Evolutionary conservation across 1,139 yeast species (phyloP).

Genomic region (Tardiomyces depauwii): DNA sequence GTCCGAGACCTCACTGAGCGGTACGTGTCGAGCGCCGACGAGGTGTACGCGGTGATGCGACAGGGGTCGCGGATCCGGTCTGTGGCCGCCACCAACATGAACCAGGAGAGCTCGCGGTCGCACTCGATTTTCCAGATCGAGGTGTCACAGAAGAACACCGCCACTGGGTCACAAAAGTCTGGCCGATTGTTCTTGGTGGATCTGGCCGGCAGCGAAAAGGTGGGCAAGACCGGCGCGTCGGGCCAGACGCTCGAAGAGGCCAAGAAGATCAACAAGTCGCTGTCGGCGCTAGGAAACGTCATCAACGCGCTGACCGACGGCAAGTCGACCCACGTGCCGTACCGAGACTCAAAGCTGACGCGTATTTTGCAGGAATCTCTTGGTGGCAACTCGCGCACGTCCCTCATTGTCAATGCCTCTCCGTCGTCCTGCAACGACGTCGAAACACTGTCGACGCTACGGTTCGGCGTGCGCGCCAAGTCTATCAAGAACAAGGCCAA

Average conservation of each 20-base stretch:
- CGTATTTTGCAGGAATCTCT: slow-evolving; percentile 73
- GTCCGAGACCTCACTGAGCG: slow-evolving; percentile 58
- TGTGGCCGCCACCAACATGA: slow-evolving; percentile 59
- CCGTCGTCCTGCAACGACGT: slow-evolving; percentile 48
- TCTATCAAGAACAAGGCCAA: slow-evolving; percentile 57
- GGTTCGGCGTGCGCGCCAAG: slow-evolving; percentile 77
- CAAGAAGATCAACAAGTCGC: slow-evolving; percentile 67
- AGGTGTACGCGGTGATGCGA: slow-evolving; percentile 44
- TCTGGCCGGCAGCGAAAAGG: slow-evolving; percentile 82
- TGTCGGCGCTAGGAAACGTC: slow-evolving; percentile 71
- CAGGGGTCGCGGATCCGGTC: slow-evolving; percentile 49
- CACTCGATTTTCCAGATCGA: slow-evolving; percentile 70
- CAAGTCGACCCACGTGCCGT: slow-evolving; percentile 57
- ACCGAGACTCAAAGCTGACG: slow-evolving; percentile 68
- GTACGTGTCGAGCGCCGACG: slow-evolving; percentile 47
- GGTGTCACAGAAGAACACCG: slow-evolving; percentile 47
- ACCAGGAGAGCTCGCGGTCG: slow-evolving; percentile 66
- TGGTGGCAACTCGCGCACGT: slow-evolving; percentile 81
- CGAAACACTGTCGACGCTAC: slow-evolving; percentile 66
- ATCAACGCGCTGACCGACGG: slow-evolving; percentile 70
- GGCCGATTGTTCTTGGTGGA: slow-evolving; percentile 74
- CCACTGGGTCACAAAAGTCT: slow-evolving; percentile 45
- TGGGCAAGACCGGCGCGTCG: slow-evolving; percentile 70
- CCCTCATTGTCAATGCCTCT: slow-evolving; percentile 69
- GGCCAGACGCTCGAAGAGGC: slow-evolving; percentile 77